Evolutionary conservation across 139 green algal genomes (phyloP).

Genomic region (Chlorokybus atmophyticus): DNA sequence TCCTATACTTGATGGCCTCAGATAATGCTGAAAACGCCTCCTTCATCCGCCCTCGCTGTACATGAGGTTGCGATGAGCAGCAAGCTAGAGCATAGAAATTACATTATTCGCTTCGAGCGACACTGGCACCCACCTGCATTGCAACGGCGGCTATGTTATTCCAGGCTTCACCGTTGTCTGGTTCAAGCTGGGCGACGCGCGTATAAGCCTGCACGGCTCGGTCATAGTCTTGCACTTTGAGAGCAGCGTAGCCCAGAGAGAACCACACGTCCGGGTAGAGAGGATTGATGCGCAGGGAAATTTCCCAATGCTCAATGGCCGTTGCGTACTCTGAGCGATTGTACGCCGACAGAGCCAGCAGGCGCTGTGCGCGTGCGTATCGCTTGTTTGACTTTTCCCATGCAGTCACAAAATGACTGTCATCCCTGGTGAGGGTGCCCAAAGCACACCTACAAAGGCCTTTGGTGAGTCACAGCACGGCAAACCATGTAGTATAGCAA

Average conservation of each 20-base stretch:
- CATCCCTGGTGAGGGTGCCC: slow-evolving; percentile 67
- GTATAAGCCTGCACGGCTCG: slow-evolving; percentile 53
- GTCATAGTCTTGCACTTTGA: slow-evolving; percentile 33
- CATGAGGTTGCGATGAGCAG: too few species aligned
- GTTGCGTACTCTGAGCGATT: slow-evolving; percentile 34
- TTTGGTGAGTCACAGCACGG: too few species aligned
- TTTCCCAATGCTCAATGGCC: slow-evolving; percentile 50
- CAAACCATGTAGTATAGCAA: too few species aligned
- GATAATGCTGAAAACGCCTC: too few species aligned
- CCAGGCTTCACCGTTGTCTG: slow-evolving; percentile 79
- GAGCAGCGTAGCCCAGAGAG: slow-evolving; percentile 54
- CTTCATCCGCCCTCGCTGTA: too few species aligned
- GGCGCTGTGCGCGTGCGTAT: slow-evolving; percentile 44
- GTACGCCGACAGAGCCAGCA: slow-evolving; percentile 41
- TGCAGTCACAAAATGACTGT: slow-evolving; percentile 52
- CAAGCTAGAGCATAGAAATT: too few species aligned
- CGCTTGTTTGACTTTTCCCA: slow-evolving; percentile 50
- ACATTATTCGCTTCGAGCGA: too few species aligned
- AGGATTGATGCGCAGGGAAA: slow-evolving; percentile 67
- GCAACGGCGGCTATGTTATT: slow-evolving; percentile 89
- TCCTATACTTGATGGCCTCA: too few species aligned
- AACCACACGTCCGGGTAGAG: slow-evolving; percentile 82
- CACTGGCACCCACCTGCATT: too few species aligned
- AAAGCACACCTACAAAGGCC: slow-evolving; percentile 63
- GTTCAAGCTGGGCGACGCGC: slow-evolving; percentile 59